Percentiles rank a stretch among this genome's conserved stretches.
These are phyloP conservation scores for Mycena capillaripes DNA, from an alignment of 768 basidiomycete species.

Conservation along the genomic window DNA sequence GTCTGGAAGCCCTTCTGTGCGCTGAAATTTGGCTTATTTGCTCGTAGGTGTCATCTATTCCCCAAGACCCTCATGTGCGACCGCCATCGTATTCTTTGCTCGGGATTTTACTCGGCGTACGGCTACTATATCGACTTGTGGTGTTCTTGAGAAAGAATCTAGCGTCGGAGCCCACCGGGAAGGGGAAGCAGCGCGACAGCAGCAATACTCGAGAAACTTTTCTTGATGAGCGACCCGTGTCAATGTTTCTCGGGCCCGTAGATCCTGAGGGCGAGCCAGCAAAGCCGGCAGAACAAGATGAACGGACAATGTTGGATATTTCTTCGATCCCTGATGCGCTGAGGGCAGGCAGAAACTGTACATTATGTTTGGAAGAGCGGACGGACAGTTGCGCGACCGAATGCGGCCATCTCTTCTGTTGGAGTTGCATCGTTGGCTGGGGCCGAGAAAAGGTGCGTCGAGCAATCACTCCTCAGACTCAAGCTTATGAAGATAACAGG, in stretches of 20 bases:
- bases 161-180: slow-evolving; percentile 36
- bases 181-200: slow-evolving; percentile 47
- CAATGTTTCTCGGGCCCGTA: slow-evolving; percentile 63
- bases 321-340: slow-evolving; percentile 63
- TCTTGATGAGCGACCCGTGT: slow-evolving; percentile 75
- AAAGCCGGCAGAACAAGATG: slow-evolving; percentile 78
- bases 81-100: slow-evolving; percentile 92
- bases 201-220: slow-evolving; percentile 51
- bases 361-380: slow-evolving; percentile 88
- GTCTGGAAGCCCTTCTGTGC: slow-evolving; percentile 53
- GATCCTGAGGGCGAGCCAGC: slow-evolving; percentile 68
- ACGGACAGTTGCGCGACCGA: slow-evolving; percentile 88
- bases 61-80: slow-evolving; percentile 76
- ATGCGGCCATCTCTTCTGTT: slow-evolving; percentile 92
- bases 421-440: slow-evolving; percentile 92
- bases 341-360: slow-evolving; percentile 78
- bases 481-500: slow-evolving; percentile 52
- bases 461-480: slow-evolving; percentile 3
- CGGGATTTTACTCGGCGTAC: slow-evolving; percentile 77
- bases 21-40: neutral
- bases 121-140: slow-evolving; percentile 75
- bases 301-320: slow-evolving; percentile 75
- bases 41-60: slow-evolving; percentile 78
- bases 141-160: slow-evolving; percentile 54
- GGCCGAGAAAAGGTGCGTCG: slow-evolving; percentile 82